Evolutionary conservation across 225 moss, liverwort and hornwort species (phyloP).

Genomic region (Antitrichia curtipendula): DNA sequence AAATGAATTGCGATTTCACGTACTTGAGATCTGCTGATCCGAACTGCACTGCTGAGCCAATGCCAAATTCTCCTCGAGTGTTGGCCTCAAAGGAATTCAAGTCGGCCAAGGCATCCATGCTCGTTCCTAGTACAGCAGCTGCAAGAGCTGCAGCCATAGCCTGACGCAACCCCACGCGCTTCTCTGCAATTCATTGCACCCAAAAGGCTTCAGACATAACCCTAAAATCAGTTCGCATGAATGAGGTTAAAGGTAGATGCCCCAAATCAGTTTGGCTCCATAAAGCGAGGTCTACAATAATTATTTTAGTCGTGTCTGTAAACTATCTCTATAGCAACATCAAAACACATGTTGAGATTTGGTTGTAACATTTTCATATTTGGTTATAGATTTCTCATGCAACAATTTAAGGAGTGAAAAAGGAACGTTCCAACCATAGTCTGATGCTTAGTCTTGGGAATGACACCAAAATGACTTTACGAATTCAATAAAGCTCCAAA

Average conservation of each 20-base stretch:
- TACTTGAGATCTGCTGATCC: slow-evolving; percentile 96
- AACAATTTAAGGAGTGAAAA: neutral
- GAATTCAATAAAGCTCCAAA: neutral
- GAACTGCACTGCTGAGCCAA: slow-evolving; percentile 94
- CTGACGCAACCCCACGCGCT: slow-evolving; percentile 18
- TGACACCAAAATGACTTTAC: neutral
- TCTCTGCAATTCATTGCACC: slow-evolving; percentile 13
- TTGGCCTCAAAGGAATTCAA: slow-evolving; percentile 91
- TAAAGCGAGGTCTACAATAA: neutral
- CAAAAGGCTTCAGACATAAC: neutral
- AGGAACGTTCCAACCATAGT: neutral
- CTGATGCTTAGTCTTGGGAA: neutral
- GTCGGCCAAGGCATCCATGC: slow-evolving; percentile 75
- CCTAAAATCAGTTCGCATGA: neutral
- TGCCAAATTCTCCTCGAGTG: slow-evolving; percentile 91
- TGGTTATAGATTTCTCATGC: neutral
- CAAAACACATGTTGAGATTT: neutral
- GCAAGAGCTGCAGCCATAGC: slow-evolving; percentile 84
- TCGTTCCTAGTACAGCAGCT: slow-evolving; percentile 69
- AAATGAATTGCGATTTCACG: neutral
- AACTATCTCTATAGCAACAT: neutral
- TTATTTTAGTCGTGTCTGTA: too few species aligned
- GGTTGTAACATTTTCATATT: neutral
- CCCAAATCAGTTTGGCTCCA: neutral
- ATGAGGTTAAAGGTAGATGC: neutral